A percentile compares a stretch with the other conserved stretches of the same genome.
Evolutionary conservation across 352 stramenopile species (phyloP).

Genomic region (Globisporangium orthogonon): DNA sequence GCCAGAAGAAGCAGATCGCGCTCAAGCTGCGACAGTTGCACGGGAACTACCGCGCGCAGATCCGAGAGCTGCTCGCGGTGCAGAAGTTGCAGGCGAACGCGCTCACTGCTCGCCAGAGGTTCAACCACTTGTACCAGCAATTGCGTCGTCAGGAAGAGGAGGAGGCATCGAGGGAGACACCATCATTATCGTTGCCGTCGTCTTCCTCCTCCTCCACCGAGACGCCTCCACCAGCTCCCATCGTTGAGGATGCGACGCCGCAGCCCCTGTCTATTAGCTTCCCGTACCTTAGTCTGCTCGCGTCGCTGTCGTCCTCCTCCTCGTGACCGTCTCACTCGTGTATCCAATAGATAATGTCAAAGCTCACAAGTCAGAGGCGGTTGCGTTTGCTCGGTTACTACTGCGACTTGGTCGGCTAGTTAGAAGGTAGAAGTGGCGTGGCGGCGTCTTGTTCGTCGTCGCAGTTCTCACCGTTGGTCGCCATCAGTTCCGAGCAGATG

Average conservation of each 20-base stretch:
- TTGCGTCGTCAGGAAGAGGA: not conserved
- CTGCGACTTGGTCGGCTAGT: not conserved
- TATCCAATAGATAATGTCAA: not conserved
- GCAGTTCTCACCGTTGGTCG: slow-evolving; percentile 27
- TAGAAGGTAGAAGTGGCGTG: not conserved
- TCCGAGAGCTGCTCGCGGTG: slow-evolving; percentile 33
- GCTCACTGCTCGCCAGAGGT: slow-evolving; percentile 34
- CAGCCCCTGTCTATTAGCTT: slow-evolving; percentile 14
- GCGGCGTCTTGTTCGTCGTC: slow-evolving; percentile 4
- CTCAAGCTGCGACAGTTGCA: slow-evolving; percentile 44
- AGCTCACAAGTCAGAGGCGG: not conserved
- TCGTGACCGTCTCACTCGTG: slow-evolving; percentile 3
- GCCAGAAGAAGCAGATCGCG: slow-evolving; percentile 59
- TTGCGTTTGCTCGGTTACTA: not conserved
- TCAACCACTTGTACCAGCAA: slow-evolving; percentile 23
- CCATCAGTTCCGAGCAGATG: slow-evolving; percentile 55
- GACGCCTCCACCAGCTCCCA: not conserved
- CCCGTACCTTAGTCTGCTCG: slow-evolving; percentile 11
- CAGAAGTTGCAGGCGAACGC: slow-evolving; percentile 50
- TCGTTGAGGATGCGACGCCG: not conserved
- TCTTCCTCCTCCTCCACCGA: not conserved
- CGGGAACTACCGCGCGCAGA: slow-evolving; percentile 29
- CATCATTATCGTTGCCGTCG: too few relatives aligned
- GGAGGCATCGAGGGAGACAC: too few relatives aligned
- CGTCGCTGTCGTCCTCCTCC: not conserved